phyloP scores from a whole-genome alignment of 23 red algal genomes.

The Gracilaria domingensis region DNA sequence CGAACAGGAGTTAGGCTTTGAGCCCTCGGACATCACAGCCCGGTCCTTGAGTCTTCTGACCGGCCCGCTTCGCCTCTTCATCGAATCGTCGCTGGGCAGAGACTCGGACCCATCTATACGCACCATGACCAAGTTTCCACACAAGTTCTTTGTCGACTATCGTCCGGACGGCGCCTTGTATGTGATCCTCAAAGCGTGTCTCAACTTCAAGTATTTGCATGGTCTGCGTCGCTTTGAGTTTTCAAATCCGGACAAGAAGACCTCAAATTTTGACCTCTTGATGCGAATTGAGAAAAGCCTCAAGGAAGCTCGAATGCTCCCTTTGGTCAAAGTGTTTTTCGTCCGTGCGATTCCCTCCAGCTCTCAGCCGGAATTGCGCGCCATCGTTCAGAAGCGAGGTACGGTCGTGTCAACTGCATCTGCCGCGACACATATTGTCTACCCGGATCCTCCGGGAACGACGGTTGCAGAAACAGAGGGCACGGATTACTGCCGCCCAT shows the following conservation, averaged over 20 bases:
- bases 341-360: slow-evolving; percentile 42
- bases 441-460: slow-evolving; percentile 86
- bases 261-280: slow-evolving; percentile 71
- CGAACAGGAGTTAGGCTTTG: slow-evolving; percentile 72
- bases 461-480: slow-evolving; percentile 64
- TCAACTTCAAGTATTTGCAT: slow-evolving; percentile 77
- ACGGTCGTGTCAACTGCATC: slow-evolving; percentile 65
- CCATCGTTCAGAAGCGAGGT: slow-evolving; percentile 70
- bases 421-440: slow-evolving; percentile 85
- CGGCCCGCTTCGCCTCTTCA: slow-evolving; percentile 77
- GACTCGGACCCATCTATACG: slow-evolving; percentile 38
- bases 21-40: slow-evolving; percentile 80
- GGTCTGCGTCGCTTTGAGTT: slow-evolving; percentile 84
- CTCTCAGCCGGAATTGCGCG: slow-evolving; percentile 31
- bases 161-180: slow-evolving; percentile 56
- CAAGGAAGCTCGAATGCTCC: slow-evolving; percentile 55
- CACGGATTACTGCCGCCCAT: slow-evolving; percentile 89
- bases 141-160: slow-evolving; percentile 79
- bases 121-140: slow-evolving; percentile 79
- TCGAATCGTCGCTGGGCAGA: slow-evolving; percentile 75
- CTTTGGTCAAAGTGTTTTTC: slow-evolving; percentile 75
- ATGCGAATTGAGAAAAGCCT: slow-evolving; percentile 71
- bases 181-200: slow-evolving; percentile 74
- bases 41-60: slow-evolving; percentile 72
- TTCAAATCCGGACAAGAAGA: slow-evolving; percentile 60